Conservation (phyloP, 108 stramenopile genomes). For the Conticribra weissflogii region DNA sequence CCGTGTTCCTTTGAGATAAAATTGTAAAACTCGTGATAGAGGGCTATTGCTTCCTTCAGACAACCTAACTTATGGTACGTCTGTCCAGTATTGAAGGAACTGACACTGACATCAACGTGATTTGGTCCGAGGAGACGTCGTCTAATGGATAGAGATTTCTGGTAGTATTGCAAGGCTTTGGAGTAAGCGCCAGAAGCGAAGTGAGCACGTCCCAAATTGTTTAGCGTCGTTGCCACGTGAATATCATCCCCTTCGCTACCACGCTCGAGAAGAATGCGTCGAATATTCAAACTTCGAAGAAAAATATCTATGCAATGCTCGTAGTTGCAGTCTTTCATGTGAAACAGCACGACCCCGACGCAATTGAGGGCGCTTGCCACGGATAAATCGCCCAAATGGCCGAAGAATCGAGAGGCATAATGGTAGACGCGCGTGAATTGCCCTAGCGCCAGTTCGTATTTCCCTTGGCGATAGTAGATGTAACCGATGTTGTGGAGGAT, state of each 20-base stretch:
- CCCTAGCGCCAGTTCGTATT: slow-evolving; percentile 34
- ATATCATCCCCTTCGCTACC: slow-evolving; percentile 38
- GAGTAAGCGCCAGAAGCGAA: slow-evolving; percentile 47
- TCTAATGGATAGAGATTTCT: slow-evolving; percentile 56
- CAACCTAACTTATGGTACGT: slow-evolving; percentile 52
- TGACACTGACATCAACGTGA: slow-evolving; percentile 60
- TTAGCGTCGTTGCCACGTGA: slow-evolving; percentile 61
- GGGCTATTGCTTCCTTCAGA: slow-evolving; percentile 43
- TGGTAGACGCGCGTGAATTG: slow-evolving; percentile 15
- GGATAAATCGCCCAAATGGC: neutral
- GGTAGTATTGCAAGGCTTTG: slow-evolving; percentile 51
- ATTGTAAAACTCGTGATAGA: slow-evolving; percentile 52
- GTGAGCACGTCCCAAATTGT: slow-evolving; percentile 59
- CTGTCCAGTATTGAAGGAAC: slow-evolving; percentile 66
- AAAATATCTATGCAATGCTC: slow-evolving; percentile 29
- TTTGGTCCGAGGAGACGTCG: slow-evolving; percentile 26
- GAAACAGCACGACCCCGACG: slow-evolving; percentile 58
- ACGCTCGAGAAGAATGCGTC: slow-evolving; percentile 33
- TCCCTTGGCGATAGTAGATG: slow-evolving; percentile 48
- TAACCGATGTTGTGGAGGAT: slow-evolving; percentile 70
- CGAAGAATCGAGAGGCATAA: neutral
- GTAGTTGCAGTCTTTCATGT: slow-evolving; percentile 37
- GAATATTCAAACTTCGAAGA: too few relatives aligned
- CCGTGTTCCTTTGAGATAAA: slow-evolving; percentile 46
- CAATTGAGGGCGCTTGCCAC: slow-evolving; percentile 61